Evolutionary conservation across 2,329 filamentous ascomycete genomes (phyloP), one percentile per base, ranked within the genome.

Genomic region (Epichloe sp.): DNA sequence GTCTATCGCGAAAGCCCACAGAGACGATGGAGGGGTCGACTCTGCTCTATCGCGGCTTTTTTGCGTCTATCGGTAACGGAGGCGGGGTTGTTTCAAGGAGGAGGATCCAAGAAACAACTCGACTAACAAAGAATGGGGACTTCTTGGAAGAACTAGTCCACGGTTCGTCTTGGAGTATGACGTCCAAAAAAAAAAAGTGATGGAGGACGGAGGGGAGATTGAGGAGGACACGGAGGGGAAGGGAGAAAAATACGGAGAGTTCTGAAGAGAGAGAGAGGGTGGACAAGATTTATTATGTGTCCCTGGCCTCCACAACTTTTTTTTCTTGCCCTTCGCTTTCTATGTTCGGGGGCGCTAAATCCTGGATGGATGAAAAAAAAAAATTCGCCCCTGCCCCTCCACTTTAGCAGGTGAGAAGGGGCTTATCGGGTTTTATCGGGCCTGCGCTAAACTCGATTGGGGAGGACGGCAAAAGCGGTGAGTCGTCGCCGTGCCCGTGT

Each of bases 101-200:
- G 59, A 59, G 57, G 61, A 52, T 60, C 65, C 64, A 59, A 61
- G 55, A 60, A 63, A 66, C 65, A 66, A 62, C 56, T 54, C 50
- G 41, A 56, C 51, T 41, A 56, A 51, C 59, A 60, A 66, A 62
- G 59, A 61, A 48, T 41, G 51, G 58, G 52, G 52, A 53, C 52
- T 49, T n/a, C 35, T 51, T 48, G 23, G 42, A 57, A 54, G 52
- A 55, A 57, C 54, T 57, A 60, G 58, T 60, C 56, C 57, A 62
- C 65, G 66, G 65, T 68, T 65, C 71, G 70, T 66, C 71, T 60
- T 64, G 63, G 63, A 69, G 65, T 68, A 70, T 60, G 67, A 70
- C 65, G 65, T 71, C 65, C 65, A 65, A 61, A 64, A 63, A 61
- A 61, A 19, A 61, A 62, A 59, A 56, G 51, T 55, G 62, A 61